Evolutionary conservation across 208 protist species (phyloP).

Genomic region (Phytomonas sp.): DNA sequence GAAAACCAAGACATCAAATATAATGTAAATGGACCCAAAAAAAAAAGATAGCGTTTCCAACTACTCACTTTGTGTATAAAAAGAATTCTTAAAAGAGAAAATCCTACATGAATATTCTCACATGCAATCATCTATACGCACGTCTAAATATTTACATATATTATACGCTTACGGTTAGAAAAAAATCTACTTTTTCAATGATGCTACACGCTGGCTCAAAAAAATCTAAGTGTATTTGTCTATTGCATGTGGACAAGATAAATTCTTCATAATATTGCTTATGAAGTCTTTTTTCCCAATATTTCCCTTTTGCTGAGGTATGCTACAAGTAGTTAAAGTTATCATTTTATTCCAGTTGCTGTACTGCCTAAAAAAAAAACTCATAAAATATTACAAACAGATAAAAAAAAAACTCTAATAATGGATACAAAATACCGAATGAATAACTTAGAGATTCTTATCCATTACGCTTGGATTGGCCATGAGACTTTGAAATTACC

Average conservation of each 20-base stretch:
- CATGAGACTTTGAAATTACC: neutral
- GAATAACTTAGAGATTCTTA: neutral
- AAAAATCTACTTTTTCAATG: neutral
- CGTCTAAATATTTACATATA: neutral
- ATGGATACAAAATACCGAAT: neutral
- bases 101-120: neutral
- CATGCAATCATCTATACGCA: neutral
- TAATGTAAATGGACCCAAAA: slow-evolving; percentile 3
- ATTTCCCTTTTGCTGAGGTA: neutral
- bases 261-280: neutral
- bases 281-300: neutral
- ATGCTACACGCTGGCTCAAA: neutral
- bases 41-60: neutral
- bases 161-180: neutral
- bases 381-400: neutral
- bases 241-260: neutral
- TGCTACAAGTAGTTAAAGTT: neutral
- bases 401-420: neutral
- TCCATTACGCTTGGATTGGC: neutral
- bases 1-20: slow-evolving; percentile 2
- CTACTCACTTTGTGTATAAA: neutral
- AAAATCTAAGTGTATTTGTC: neutral
- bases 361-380: neutral
- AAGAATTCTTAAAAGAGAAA: neutral
- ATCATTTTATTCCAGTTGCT: neutral